Percentiles rank a stretch among this genome's conserved stretches.
phyloP scores from a whole-genome alignment of 306 rosid species.

The Castanospermum australe region DNA sequence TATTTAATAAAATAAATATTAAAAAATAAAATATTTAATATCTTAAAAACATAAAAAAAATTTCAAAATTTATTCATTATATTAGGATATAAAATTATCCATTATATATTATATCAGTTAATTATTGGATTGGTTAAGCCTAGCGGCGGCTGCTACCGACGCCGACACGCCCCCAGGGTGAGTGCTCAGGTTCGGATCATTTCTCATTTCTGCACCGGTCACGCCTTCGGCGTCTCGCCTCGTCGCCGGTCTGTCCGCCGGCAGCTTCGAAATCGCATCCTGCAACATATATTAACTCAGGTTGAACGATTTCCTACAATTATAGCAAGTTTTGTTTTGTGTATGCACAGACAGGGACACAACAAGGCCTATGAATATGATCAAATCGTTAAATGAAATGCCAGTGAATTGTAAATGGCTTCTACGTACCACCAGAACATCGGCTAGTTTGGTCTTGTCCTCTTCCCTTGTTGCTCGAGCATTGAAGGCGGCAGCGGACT shows the following conservation, averaged over 20 bases:
- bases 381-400: not conserved
- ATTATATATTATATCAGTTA: not conserved
- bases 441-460: slow-evolving; percentile 64
- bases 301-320: not conserved
- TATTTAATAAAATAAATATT: too few relatives aligned
- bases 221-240: slow-evolving; percentile 69
- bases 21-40: too few relatives aligned
- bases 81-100: too few relatives aligned
- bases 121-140: slow-evolving; percentile 47
- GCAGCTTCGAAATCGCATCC: slow-evolving; percentile 58
- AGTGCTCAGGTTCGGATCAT: slow-evolving; percentile 61
- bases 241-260: slow-evolving; percentile 56
- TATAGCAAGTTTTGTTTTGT: not conserved
- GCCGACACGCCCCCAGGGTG: slow-evolving; percentile 71
- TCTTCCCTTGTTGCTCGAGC: slow-evolving; percentile 45
- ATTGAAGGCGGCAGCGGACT: slow-evolving; percentile 66
- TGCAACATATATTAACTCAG: slow-evolving; percentile 20
- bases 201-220: slow-evolving; percentile 70
- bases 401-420: not conserved
- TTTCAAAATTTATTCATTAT: too few relatives aligned
- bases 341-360: not conserved
- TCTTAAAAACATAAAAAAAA: not conserved
- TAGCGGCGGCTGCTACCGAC: slow-evolving; percentile 68
- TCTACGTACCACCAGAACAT: slow-evolving; percentile 43
- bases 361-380: not conserved